A percentile compares a stretch with the other conserved stretches of the same genome.
Conservation (phyloP, 805 yeast genomes). For the Huiozyma naganishii region DNA sequence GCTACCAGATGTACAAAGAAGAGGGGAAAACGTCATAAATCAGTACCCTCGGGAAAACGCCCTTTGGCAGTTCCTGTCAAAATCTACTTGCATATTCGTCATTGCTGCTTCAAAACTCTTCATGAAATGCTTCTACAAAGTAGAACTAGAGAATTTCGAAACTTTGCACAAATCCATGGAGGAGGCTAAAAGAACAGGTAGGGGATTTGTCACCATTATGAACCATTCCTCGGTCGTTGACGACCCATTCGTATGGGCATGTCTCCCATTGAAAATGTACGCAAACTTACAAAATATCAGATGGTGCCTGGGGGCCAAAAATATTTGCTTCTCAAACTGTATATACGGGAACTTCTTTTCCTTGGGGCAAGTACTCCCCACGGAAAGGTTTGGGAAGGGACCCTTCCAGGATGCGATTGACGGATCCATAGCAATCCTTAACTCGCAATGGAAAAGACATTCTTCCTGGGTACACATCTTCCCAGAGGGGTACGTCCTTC, state of each 20-base stretch:
- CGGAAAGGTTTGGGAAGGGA: constrained; percentile 83
- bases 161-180: constrained; percentile 53
- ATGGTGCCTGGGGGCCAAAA: constrained; percentile 93
- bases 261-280: constrained; percentile 63
- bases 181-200: constrained; percentile 52
- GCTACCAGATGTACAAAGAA: constrained; percentile 49
- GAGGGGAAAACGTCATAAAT: constrained; percentile 63
- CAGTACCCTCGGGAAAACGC: constrained; percentile 49
- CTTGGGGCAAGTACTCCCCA: constrained; percentile 78
- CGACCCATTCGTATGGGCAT: constrained; percentile 86
- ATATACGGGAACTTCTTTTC: constrained; percentile 55
- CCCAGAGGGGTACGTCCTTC: constrained; percentile 92
- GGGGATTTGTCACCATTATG: constrained; percentile 79
- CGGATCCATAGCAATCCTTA: constrained; percentile 68
- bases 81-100: constrained; percentile 55
- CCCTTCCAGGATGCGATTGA: constrained; percentile 88
- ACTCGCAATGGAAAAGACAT: constrained; percentile 45
- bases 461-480: constrained; percentile 90
- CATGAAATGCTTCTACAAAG: constrained; percentile 51
- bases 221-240: constrained; percentile 88
- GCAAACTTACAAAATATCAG: constrained; percentile 55
- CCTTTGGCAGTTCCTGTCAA: constrained; percentile 60
- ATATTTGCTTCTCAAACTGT: constrained; percentile 65
- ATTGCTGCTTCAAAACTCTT: constrained; percentile 55
- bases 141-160: constrained; percentile 50